phyloP scores from a whole-genome alignment of 805 yeast genomes.

The Pichia pseudocactophila region DNA sequence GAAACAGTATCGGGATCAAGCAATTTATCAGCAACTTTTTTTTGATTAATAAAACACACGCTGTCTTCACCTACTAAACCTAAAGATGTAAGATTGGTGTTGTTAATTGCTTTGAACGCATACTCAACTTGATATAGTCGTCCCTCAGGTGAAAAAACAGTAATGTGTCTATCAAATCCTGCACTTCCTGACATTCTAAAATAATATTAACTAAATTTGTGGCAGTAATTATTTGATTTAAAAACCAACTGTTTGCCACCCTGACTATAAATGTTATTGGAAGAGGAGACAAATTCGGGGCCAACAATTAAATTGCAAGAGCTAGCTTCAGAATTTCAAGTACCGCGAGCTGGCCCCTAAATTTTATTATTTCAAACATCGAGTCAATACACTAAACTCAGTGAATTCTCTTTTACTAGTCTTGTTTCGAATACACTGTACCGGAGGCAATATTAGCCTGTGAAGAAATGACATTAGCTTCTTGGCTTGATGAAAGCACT shows the following conservation, averaged over 20 bases:
- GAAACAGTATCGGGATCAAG: conserved; percentile 82
- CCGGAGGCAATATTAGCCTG: not conserved
- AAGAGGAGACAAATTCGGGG: no score
- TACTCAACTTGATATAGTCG: conserved; percentile 96
- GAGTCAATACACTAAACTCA: no score
- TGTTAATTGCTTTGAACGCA: conserved; percentile 82
- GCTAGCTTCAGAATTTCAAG: no score
- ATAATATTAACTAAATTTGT: not conserved
- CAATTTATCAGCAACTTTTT: conserved; percentile 92
- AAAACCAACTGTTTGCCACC: no score
- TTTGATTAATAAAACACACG: conserved; percentile 84
- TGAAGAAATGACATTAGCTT: conserved; percentile 3
- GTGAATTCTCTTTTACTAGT: not conserved
- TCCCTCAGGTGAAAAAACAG: conserved; percentile 98
- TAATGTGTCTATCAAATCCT: conserved; percentile 98
- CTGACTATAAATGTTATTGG: no score
- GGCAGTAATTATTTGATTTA: no score
- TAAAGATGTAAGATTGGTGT: conserved; percentile 81
- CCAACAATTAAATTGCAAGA: no score
- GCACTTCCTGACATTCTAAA: conserved; percentile 46
- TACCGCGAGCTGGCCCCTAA: no score
- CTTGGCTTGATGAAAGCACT: conserved; percentile 23
- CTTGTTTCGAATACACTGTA: not conserved
- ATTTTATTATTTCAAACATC: no score
- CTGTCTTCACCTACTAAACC: conserved; percentile 83